Evolutionary conservation across 148 eudicot genomes (phyloP).

Genomic region (Hydrangea macrophylla): DNA sequence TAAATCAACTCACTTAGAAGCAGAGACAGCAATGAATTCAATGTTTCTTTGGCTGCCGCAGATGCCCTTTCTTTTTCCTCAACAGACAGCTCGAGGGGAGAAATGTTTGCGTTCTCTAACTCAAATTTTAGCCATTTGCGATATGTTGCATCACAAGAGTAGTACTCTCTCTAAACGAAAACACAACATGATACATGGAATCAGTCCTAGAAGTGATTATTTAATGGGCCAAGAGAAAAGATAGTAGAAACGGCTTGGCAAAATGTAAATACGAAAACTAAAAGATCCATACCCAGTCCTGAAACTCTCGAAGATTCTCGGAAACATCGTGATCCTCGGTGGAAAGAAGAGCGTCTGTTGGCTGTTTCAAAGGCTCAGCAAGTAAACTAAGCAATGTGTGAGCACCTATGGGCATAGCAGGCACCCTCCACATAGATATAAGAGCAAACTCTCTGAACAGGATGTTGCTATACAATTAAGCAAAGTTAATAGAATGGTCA

Average conservation of each 20-base stretch:
- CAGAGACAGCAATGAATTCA: conserved; percentile 54
- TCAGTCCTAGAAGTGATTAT: conserved; percentile 8
- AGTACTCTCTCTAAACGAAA: conserved; percentile 67
- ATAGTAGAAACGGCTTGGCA: conserved; percentile 1
- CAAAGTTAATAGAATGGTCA: not conserved
- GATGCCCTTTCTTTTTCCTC: conserved; percentile 71
- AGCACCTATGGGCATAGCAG: conserved; percentile 85
- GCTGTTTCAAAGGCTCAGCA: conserved; percentile 91
- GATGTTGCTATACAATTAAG: conserved; percentile 55
- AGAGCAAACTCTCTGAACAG: conserved; percentile 94
- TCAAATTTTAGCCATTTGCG: conserved; percentile 93
- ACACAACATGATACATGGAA: not conserved
- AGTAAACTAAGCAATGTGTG: conserved; percentile 91
- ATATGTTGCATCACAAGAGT: conserved; percentile 92
- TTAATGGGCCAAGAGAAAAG: conserved; percentile 1
- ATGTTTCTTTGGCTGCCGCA: conserved; percentile 66
- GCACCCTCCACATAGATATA: conserved; percentile 97
- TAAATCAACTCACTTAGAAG: conserved; percentile 64
- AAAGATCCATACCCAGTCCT: conserved; percentile 76
- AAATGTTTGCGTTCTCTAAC: conserved; percentile 61
- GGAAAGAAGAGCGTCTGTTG: conserved; percentile 44
- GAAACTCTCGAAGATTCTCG: conserved; percentile 74
- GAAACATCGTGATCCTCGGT: conserved; percentile 54
- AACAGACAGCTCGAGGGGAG: conserved; percentile 51
- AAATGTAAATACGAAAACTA: conserved; percentile 13